Percentiles rank a stretch among this genome's conserved stretches.
Conservation (phyloP, 2,329 filamentous ascomycete genomes). For the Hypoxylon sp. region DNA sequence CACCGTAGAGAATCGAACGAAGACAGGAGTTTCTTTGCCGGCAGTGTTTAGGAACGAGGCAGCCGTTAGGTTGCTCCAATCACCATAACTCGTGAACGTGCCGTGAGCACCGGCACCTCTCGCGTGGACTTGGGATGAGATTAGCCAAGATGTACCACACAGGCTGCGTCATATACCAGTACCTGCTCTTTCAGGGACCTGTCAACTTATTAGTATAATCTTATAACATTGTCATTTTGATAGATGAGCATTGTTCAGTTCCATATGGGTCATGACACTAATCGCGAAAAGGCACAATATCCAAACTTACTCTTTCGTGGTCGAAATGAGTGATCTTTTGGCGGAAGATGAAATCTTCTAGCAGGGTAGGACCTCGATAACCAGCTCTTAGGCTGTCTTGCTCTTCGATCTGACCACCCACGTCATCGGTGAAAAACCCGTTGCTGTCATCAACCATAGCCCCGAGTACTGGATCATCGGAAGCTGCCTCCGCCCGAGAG, state of each 20-base stretch:
- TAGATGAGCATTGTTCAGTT: neutral
- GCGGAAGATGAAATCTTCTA: slow-evolving; percentile 73
- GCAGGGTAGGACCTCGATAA: slow-evolving; percentile 68
- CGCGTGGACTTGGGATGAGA: slow-evolving; percentile 66
- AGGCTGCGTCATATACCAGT: slow-evolving; percentile 17
- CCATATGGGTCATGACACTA: neutral
- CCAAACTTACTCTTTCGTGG: slow-evolving; percentile 66
- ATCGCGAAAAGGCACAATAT: neutral
- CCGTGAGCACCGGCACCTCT: slow-evolving; percentile 70
- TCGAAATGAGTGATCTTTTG: slow-evolving; percentile 72
- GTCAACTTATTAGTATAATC: slow-evolving; percentile 32
- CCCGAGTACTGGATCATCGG: slow-evolving; percentile 46
- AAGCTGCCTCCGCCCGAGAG: slow-evolving; percentile 43
- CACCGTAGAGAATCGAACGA: slow-evolving; percentile 72
- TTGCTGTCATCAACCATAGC: slow-evolving; percentile 66
- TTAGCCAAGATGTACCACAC: slow-evolving; percentile 51
- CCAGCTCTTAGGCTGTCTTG: slow-evolving; percentile 76
- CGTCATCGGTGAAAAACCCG: slow-evolving; percentile 72
- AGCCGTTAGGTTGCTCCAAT: slow-evolving; percentile 72
- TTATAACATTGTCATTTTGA: neutral
- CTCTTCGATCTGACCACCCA: slow-evolving; percentile 75
- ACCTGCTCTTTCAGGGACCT: slow-evolving; percentile 52
- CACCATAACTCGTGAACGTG: slow-evolving; percentile 69
- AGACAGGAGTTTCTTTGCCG: slow-evolving; percentile 68
- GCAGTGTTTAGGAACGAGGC: slow-evolving; percentile 67